Percentiles rank a stretch among this genome's conserved stretches.
Evolutionary conservation across 345 rosid genomes (phyloP).

Genomic region (Bretschneidera sinensis): DNA sequence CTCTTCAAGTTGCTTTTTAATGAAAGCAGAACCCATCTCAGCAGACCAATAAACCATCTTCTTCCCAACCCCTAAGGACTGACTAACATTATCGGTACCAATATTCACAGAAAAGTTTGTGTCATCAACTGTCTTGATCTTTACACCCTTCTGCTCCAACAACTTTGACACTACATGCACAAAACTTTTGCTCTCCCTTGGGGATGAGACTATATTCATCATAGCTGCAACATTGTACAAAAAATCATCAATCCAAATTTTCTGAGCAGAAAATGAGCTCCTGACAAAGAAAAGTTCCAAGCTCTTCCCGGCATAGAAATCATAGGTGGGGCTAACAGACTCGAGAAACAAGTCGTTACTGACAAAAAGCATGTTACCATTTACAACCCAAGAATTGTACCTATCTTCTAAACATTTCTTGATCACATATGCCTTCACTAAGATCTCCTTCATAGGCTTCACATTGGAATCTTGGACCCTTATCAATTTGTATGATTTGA

Average conservation of each 20-base stretch:
- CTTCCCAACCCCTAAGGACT: conserved; percentile 20
- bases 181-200: conserved; percentile 22
- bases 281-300: conserved; percentile 37
- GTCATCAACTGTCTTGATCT: conserved; percentile 25
- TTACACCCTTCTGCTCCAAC: conserved; percentile 44
- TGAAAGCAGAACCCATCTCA: conserved; percentile 14
- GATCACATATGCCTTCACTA: conserved; percentile 51
- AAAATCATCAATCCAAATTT: conserved; percentile 43
- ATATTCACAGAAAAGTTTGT: conserved; percentile 19
- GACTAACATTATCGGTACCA: conserved; percentile 11
- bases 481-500: conserved; percentile 26
- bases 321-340: conserved; percentile 24
- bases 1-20: conserved; percentile 21
- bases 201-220: conserved; percentile 18
- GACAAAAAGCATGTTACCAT: conserved; percentile 46
- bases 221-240: conserved; percentile 27
- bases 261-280: conserved; percentile 45
- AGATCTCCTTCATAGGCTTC: conserved; percentile 33
- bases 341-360: conserved; percentile 24
- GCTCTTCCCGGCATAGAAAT: conserved; percentile 39
- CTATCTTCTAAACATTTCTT: conserved; percentile 58
- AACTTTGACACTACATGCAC: conserved; percentile 30
- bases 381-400: conserved; percentile 48
- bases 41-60: conserved; percentile 22
- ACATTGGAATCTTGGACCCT: conserved; percentile 29